Percentiles rank a stretch among this genome's conserved stretches.
phyloP scores from a whole-genome alignment of 441 rosid genomes.

The Syzygium syzygioides region DNA sequence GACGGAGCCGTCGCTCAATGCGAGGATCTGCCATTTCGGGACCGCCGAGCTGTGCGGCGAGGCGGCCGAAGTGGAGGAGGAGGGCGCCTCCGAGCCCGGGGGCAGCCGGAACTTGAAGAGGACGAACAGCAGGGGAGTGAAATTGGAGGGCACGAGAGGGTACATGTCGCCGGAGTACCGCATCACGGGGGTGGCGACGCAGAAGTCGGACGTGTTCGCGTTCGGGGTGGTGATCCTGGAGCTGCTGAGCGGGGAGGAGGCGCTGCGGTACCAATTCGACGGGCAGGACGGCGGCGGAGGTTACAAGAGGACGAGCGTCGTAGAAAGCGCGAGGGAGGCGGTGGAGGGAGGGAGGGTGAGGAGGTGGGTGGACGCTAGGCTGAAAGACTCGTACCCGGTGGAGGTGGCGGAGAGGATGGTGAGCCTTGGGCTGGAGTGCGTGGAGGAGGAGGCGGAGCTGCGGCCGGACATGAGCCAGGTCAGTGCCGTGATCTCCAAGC shows the following conservation, averaged over 20 bases:
- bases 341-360: conserved; percentile 7
- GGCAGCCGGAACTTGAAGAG: not conserved
- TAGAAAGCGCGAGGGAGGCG: conserved; percentile 13
- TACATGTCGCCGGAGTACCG: conserved; percentile 17
- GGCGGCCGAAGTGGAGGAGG: conserved; percentile 1
- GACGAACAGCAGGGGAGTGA: not conserved
- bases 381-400: conserved; percentile 16
- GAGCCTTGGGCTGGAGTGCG: conserved; percentile 12
- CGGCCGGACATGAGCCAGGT: conserved; percentile 8
- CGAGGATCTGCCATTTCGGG: conserved; percentile 16
- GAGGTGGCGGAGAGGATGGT: conserved; percentile 16
- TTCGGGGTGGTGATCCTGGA: conserved; percentile 17
- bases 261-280: conserved; percentile 5
- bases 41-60: conserved; percentile 14
- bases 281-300: not conserved
- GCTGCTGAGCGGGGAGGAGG: conserved; percentile 15
- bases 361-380: conserved; percentile 17
- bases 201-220: conserved; percentile 13
- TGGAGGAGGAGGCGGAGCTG: conserved; percentile 6
- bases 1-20: not conserved
- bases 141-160: conserved; percentile 14
- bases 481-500: not conserved
- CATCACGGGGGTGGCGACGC: conserved; percentile 5
- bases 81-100: not conserved
- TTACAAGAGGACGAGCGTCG: not conserved